A percentile compares a stretch with the other conserved stretches of the same genome.
These are phyloP conservation scores for Plasmodium inui DNA, from an alignment of 169 alveolate species.

Conservation along the genomic window DNA sequence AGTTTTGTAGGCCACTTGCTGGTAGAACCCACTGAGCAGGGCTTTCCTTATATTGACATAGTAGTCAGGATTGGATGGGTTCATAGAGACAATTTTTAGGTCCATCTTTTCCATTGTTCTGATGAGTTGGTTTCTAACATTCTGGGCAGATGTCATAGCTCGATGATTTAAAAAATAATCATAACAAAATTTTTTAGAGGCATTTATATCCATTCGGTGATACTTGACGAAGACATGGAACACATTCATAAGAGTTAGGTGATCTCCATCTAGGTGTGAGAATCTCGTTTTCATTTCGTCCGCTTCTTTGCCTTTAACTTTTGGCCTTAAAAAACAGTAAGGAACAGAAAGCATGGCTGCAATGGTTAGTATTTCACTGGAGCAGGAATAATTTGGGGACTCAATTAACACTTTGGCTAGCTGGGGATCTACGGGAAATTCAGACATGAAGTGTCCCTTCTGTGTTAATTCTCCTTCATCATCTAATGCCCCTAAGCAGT, in stretches of 20 bases:
- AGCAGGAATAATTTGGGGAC: slow-evolving; percentile 89
- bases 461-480: slow-evolving; percentile 98
- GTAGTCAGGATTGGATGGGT: slow-evolving; percentile 43
- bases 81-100: slow-evolving; percentile 77
- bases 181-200: slow-evolving; percentile 90
- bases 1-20: slow-evolving; percentile 93
- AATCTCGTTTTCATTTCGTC: slow-evolving; percentile 94
- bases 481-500: slow-evolving; percentile 97
- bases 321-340: slow-evolving; percentile 94
- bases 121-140: slow-evolving; percentile 92
- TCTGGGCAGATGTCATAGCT: slow-evolving; percentile 93
- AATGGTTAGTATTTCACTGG: slow-evolving; percentile 92
- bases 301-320: slow-evolving; percentile 91
- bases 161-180: slow-evolving; percentile 91
- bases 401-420: slow-evolving; percentile 93
- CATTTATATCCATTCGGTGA: slow-evolving; percentile 78
- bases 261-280: slow-evolving; percentile 98
- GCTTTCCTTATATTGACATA: slow-evolving; percentile 60
- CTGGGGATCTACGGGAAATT: slow-evolving; percentile 99
- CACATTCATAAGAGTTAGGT: slow-evolving; percentile 94
- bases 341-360: slow-evolving; percentile 95
- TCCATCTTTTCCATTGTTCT: slow-evolving; percentile 87
- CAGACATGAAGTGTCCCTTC: slow-evolving; percentile 96
- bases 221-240: slow-evolving; percentile 75
- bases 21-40: slow-evolving; percentile 93